Evolutionary conservation across 495 filamentous ascomycete species (phyloP).

Genomic region (Cetradonia linearis): DNA sequence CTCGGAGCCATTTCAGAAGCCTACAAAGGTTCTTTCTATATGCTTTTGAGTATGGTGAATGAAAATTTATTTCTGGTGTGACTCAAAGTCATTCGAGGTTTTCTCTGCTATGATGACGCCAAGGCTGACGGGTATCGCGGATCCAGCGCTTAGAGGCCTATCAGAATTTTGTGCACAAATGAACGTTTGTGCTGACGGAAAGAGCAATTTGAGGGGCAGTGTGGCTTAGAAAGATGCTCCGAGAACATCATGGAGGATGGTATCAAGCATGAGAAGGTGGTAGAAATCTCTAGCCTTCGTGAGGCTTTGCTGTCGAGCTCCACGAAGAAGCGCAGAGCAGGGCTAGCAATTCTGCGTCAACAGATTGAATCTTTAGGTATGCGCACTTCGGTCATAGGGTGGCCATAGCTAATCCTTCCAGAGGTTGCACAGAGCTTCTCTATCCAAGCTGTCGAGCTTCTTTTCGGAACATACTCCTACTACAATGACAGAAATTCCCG

Average conservation of each 20-base stretch:
- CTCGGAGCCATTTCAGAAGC: slow-evolving; percentile 52
- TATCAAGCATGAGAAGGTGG: slow-evolving; percentile 5
- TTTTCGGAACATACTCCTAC: slow-evolving; percentile 77
- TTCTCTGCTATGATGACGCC: background rate
- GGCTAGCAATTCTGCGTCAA: slow-evolving; percentile 37
- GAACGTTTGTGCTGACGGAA: background rate
- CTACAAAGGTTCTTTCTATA: background rate
- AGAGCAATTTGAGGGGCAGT: background rate
- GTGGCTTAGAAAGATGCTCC: background rate
- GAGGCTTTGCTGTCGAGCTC: slow-evolving; percentile 33
- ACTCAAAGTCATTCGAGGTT: background rate
- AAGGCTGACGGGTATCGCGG: background rate
- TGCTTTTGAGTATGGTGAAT: background rate
- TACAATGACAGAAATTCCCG: slow-evolving; percentile 81
- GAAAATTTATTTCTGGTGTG: too few species aligned
- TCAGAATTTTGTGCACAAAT: background rate
- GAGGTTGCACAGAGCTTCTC: slow-evolving; percentile 29
- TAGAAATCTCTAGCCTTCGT: slow-evolving; percentile 6
- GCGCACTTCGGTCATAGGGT: background rate
- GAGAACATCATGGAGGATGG: slow-evolving; percentile 9
- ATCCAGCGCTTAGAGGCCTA: background rate
- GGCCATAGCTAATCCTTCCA: slow-evolving; percentile 20
- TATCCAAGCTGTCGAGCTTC: slow-evolving; percentile 48
- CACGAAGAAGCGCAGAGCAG: slow-evolving; percentile 36
- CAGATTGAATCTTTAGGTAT: slow-evolving; percentile 35